Evolutionary conservation across 1,284 basidiomycete genomes (phyloP).

Genomic region (Puccinia horiana): DNA sequence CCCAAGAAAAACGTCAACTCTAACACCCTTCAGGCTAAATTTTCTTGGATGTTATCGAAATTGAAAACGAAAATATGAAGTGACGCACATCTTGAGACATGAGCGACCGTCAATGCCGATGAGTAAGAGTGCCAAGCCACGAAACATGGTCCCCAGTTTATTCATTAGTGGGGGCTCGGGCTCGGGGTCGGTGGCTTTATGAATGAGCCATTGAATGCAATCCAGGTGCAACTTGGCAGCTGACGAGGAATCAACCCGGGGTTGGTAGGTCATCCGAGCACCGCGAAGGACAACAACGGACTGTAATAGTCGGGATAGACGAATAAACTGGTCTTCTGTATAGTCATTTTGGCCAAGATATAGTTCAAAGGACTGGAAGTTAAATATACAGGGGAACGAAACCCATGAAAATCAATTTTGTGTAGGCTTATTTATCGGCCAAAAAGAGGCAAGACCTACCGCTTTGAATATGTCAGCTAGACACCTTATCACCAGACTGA

Average conservation of each 20-base stretch:
- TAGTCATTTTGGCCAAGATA: neutral
- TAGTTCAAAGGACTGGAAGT: slow-evolving; percentile 45
- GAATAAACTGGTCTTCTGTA: slow-evolving; percentile 52
- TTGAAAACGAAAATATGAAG: neutral
- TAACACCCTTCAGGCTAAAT: neutral
- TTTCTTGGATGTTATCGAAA: neutral
- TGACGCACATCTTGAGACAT: slow-evolving; percentile 54
- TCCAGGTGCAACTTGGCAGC: slow-evolving; percentile 54
- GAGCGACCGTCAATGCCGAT: slow-evolving; percentile 53
- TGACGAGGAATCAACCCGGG: slow-evolving; percentile 53
- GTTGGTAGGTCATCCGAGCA: slow-evolving; percentile 54
- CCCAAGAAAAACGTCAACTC: neutral
- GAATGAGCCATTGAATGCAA: slow-evolving; percentile 54
- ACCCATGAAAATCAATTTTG: neutral
- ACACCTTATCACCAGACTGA: slow-evolving; percentile 15
- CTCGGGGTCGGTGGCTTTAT: slow-evolving; percentile 53
- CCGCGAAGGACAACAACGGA: slow-evolving; percentile 55
- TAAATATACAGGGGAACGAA: neutral
- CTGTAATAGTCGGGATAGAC: slow-evolving; percentile 54
- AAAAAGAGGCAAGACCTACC: slow-evolving; percentile 9
- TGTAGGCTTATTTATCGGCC: neutral
- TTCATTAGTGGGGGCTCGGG: slow-evolving; percentile 52
- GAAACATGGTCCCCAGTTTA: slow-evolving; percentile 53
- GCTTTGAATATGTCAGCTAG: slow-evolving; percentile 27
- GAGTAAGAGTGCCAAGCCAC: slow-evolving; percentile 55